These are phyloP conservation scores for Murraya koenigii DNA, from an alignment of 345 rosid genomes.

Conservation along the genomic window DNA sequence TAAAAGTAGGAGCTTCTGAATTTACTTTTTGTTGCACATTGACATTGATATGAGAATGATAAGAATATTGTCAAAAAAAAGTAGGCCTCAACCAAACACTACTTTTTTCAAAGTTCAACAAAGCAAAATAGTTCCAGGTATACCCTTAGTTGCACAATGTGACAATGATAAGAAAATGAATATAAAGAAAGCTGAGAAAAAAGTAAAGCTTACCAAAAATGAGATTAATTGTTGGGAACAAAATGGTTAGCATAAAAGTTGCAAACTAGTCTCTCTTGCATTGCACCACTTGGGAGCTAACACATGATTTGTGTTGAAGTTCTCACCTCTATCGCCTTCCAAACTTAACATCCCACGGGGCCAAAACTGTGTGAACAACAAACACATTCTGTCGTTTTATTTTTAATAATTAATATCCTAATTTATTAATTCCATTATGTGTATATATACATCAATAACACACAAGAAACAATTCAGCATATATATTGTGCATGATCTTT, in stretches of 20 bases:
- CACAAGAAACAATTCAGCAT: slow-evolving; percentile 12
- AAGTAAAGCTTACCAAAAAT: neutral
- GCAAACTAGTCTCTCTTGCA: too few species aligned
- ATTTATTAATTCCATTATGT: too few species aligned
- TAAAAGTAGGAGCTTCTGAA: too few species aligned
- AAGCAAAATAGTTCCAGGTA: too few species aligned
- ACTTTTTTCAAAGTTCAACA: too few species aligned
- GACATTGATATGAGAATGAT: too few species aligned
- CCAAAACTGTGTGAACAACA: slow-evolving; percentile 27
- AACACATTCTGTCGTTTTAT: slow-evolving; percentile 4
- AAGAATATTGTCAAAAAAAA: too few species aligned
- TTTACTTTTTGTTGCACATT: too few species aligned
- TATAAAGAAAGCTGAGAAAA: neutral
- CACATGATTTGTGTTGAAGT: slow-evolving; percentile 47
- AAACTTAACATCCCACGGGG: slow-evolving; percentile 24
- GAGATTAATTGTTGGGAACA: neutral
- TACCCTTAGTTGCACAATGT: too few species aligned
- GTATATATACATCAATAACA: slow-evolving; percentile 10
- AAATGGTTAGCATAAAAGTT: neutral
- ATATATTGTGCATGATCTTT: slow-evolving; percentile 38
- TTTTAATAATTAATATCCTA: slow-evolving; percentile 10
- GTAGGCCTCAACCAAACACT: too few species aligned
- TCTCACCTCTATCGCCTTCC: slow-evolving; percentile 21
- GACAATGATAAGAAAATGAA: neutral
- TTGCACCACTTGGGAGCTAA: neutral